A percentile compares a stretch with the other conserved stretches of the same genome.
phyloP scores from a whole-genome alignment of 495 filamentous ascomycete species.

The Aspergillus indologenus region DNA sequence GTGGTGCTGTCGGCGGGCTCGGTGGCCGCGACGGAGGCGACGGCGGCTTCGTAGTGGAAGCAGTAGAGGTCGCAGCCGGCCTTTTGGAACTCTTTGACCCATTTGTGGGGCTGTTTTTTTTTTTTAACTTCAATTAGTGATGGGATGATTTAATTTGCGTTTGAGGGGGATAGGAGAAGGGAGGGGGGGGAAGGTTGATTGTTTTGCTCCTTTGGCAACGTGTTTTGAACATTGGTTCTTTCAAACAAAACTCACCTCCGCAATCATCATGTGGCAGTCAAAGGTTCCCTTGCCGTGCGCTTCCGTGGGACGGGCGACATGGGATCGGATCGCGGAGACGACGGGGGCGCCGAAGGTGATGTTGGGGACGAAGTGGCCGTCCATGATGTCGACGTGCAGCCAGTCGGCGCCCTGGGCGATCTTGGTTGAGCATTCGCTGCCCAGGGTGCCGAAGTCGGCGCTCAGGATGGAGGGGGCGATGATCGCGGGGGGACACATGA shows the following conservation, averaged over 20 bases:
- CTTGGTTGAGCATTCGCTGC: slow-evolving; percentile 76
- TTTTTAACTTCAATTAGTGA: background rate
- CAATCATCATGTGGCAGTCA: slow-evolving; percentile 99
- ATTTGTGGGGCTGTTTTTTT: slow-evolving; percentile 80
- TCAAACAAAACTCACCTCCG: too few relatives aligned
- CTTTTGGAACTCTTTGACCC: slow-evolving; percentile 89
- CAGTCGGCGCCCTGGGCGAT: slow-evolving; percentile 85
- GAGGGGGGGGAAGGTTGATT: too few relatives aligned
- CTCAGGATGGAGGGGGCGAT: slow-evolving; percentile 96
- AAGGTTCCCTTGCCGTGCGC: slow-evolving; percentile 80
- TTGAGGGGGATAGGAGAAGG: too few relatives aligned
- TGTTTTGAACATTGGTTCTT: too few relatives aligned
- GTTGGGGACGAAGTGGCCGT: slow-evolving; percentile 97
- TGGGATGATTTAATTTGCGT: background rate
- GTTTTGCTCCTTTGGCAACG: too few relatives aligned
- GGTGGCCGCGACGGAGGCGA: slow-evolving; percentile 77
- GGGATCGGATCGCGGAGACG: slow-evolving; percentile 83
- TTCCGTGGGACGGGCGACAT: slow-evolving; percentile 63
- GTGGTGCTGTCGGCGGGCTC: slow-evolving; percentile 63
- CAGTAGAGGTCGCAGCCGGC: slow-evolving; percentile 97
- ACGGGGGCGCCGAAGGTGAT: slow-evolving; percentile 95
- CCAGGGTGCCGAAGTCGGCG: slow-evolving; percentile 87
- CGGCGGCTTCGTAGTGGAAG: slow-evolving; percentile 99
- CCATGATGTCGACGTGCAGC: slow-evolving; percentile 80
- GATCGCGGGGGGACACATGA: slow-evolving; percentile 85